These are phyloP conservation scores for Apiotrichum laibachii DNA, from an alignment of 1,284 basidiomycete species.

Conservation along the genomic window DNA sequence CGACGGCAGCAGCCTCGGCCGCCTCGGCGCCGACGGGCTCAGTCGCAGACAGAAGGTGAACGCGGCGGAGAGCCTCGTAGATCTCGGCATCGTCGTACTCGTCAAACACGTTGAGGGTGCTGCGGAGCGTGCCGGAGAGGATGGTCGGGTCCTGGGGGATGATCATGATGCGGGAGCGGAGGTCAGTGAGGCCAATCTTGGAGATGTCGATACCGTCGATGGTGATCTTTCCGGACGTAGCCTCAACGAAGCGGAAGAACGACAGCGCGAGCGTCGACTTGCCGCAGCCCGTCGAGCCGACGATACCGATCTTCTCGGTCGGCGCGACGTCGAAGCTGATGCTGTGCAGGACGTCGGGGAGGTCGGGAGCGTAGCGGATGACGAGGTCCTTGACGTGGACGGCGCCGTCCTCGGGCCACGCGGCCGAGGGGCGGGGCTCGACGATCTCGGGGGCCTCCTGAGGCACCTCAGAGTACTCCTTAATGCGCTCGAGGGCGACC, in stretches of 20 bases:
- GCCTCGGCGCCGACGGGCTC: conserved; percentile 51
- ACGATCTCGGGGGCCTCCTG: conserved; percentile 75
- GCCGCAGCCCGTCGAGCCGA: conserved; percentile 77
- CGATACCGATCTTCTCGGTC: conserved; percentile 71
- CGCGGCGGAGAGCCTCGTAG: conserved; percentile 80
- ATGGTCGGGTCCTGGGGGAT: conserved; percentile 95
- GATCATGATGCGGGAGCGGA: conserved; percentile 75
- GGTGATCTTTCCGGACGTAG: conserved; percentile 72
- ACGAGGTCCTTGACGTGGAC: conserved; percentile 77
- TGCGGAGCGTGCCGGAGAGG: conserved; percentile 77
- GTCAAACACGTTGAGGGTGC: conserved; percentile 84
- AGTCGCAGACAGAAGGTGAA: conserved; percentile 65
- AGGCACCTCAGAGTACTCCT: conserved; percentile 69
- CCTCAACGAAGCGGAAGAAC: conserved; percentile 94
- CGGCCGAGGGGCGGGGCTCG: conserved; percentile 75
- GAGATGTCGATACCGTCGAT: conserved; percentile 85
- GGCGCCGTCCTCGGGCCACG: conserved; percentile 75
- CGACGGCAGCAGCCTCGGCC: conserved; percentile 50
- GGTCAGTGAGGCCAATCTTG: conserved; percentile 78
- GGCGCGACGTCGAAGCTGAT: conserved; percentile 73
- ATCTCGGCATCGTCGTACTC: conserved; percentile 83
- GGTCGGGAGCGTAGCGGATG: conserved; percentile 74
- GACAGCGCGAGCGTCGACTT: conserved; percentile 82
- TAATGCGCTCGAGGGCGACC: conserved; percentile 86
- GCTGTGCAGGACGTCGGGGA: conserved; percentile 81